These are phyloP conservation scores for Cyberlindnera nakhonratchasimensis DNA, from an alignment of 805 yeast species.

Conservation along the genomic window DNA sequence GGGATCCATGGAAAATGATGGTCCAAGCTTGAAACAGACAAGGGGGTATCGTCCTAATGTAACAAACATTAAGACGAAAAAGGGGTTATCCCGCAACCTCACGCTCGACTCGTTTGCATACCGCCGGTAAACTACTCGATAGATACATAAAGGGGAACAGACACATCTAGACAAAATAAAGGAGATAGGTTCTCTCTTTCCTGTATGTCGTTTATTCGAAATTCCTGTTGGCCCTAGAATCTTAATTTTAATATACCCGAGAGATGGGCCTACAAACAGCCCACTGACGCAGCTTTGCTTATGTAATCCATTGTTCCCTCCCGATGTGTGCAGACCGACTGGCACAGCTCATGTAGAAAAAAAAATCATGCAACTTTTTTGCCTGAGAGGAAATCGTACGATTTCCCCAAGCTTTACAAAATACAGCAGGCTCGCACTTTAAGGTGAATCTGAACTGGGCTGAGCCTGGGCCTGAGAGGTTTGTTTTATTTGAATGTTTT, in stretches of 20 bases:
- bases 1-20: not conserved
- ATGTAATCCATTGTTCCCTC: constrained; percentile 1
- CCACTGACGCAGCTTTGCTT: not conserved
- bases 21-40: not conserved
- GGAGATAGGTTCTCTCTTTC: too few relatives aligned
- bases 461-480: too few relatives aligned
- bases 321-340: not conserved
- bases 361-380: constrained; percentile 19
- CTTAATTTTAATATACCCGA: not conserved
- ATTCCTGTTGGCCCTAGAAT: too few relatives aligned
- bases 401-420: constrained; percentile 7
- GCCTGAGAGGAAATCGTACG: constrained; percentile 11
- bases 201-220: too few relatives aligned
- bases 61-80: constrained; percentile 9
- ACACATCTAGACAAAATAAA: too few relatives aligned
- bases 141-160: not conserved
- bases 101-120: constrained; percentile 24
- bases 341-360: not conserved
- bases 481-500: too few relatives aligned
- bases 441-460: not conserved
- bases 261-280: not conserved
- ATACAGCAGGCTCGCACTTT: not conserved
- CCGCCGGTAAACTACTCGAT: constrained; percentile 7
- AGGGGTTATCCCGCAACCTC: constrained; percentile 8
- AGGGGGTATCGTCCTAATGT: constrained; percentile 1